Conservation (phyloP, 768 basidiomycete genomes). For the Antrodiella citrinella region DNA sequence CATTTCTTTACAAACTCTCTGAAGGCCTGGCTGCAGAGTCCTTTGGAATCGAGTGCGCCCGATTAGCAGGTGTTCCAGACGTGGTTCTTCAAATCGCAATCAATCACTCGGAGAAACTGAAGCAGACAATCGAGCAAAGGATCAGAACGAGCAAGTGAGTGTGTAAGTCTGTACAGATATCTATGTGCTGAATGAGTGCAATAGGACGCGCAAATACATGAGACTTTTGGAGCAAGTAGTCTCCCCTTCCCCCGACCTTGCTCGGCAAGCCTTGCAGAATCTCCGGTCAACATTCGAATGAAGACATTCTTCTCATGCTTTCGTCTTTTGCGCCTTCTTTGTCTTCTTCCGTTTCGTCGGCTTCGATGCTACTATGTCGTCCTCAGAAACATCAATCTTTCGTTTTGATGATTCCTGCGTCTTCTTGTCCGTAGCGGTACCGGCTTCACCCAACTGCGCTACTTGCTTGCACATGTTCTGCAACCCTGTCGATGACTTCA, state of each 20-base stretch:
- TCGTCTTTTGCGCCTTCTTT: conserved; percentile 30
- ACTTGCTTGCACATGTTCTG: conserved; percentile 62
- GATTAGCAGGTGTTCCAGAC: conserved; percentile 79
- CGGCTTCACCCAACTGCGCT: conserved; percentile 18
- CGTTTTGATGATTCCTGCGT: conserved; percentile 17
- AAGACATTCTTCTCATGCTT: background rate
- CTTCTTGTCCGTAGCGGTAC: conserved; percentile 18
- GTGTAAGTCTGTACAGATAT: background rate
- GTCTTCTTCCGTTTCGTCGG: conserved; percentile 38
- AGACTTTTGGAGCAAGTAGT: background rate
- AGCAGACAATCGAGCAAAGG: conserved; percentile 8
- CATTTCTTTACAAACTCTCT: conserved; percentile 76
- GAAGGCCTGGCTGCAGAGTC: conserved; percentile 73
- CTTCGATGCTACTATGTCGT: conserved; percentile 17
- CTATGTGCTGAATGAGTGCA: background rate
- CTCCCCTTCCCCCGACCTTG: background rate
- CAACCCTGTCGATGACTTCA: conserved; percentile 55
- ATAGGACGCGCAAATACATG: background rate
- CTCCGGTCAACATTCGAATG: background rate
- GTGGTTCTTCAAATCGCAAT: conserved; percentile 55
- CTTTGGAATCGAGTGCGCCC: conserved; percentile 89
- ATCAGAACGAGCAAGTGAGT: background rate
- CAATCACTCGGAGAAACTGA: conserved; percentile 15
- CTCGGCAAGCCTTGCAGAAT: background rate
- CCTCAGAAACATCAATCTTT: conserved; percentile 15